A percentile compares a stretch with the other conserved stretches of the same genome.
These are phyloP conservation scores for Megacollybia marginata DNA, from an alignment of 768 basidiomycete genomes.

Conservation along the genomic window DNA sequence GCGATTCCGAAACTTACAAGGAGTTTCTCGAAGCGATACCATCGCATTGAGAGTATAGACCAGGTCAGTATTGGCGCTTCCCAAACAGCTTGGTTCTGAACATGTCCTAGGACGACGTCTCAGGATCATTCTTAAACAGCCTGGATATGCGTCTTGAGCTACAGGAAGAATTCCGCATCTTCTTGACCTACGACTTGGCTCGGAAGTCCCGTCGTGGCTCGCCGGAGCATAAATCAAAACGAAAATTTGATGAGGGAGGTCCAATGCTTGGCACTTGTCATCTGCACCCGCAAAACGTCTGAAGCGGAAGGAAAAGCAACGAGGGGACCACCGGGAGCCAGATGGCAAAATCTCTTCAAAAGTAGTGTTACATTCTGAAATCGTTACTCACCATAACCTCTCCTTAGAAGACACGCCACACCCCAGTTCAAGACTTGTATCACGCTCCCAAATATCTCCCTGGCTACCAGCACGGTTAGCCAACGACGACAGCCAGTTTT, in stretches of 20 bases:
- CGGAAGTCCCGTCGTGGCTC: constrained; percentile 8
- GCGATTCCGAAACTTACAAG: constrained; percentile 81
- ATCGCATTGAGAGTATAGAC: constrained; percentile 53
- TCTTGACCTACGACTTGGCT: constrained; percentile 37
- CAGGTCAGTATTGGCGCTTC: constrained; percentile 32
- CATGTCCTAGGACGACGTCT: constrained; percentile 50
- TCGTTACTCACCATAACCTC: neutral
- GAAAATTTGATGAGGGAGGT: constrained; percentile 37
- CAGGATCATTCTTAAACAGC: constrained; percentile 59
- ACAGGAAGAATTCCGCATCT: constrained; percentile 64
- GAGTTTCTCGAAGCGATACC: constrained; percentile 65
- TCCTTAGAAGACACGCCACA: constrained; percentile 9
- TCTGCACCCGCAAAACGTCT: constrained; percentile 29
- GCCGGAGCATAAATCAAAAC: constrained; percentile 32
- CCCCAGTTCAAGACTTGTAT: constrained; percentile 18
- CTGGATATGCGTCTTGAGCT: constrained; percentile 73
- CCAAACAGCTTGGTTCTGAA: constrained; percentile 7
- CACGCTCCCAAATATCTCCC: constrained; percentile 2
- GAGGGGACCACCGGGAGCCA: constrained; percentile 19
- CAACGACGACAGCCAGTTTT: constrained; percentile 66
- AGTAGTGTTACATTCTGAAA: neutral
- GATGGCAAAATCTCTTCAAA: neutral
- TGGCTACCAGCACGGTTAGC: neutral
- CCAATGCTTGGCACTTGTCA: constrained; percentile 21
- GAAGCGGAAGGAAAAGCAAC: constrained; percentile 62